phyloP scores from a whole-genome alignment of 768 basidiomycete genomes.

The Cystofilobasidium capitatum region DNA sequence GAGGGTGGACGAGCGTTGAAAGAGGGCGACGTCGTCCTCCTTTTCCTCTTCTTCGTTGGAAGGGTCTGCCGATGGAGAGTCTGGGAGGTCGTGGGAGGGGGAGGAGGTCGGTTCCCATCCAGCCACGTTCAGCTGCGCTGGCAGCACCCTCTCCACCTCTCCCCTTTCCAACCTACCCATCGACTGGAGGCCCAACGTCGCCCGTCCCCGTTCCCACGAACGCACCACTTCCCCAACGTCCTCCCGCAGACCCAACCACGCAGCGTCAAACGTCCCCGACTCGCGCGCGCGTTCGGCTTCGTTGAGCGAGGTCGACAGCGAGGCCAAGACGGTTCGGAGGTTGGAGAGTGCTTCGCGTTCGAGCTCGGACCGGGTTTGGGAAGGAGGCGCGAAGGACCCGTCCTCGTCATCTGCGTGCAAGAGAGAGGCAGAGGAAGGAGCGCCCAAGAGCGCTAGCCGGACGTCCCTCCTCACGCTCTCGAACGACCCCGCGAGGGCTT shows the following conservation, averaged over 20 bases:
- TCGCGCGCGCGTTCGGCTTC: background rate
- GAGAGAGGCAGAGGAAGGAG: no score
- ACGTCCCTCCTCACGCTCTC: no score
- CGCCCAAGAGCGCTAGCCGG: no score
- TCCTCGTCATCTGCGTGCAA: no score
- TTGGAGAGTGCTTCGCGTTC: no score
- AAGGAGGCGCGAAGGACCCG: no score
- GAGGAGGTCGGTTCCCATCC: background rate
- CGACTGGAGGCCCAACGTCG: background rate
- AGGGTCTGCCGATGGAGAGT: background rate
- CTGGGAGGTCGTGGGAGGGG: background rate
- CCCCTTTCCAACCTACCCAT: background rate
- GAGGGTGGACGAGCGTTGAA: background rate
- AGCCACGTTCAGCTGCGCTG: no score
- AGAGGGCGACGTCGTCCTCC: conserved; percentile 23
- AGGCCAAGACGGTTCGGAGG: conserved; percentile 15
- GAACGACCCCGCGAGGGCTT: no score
- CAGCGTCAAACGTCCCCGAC: conserved; percentile 5
- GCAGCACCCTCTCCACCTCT: no score
- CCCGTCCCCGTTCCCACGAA: conserved; percentile 19
- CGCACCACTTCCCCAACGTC: conserved; percentile 17
- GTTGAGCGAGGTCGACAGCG: background rate
- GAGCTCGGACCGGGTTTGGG: no score
- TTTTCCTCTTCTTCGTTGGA: background rate
- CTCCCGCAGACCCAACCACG: conserved; percentile 21